Evolutionary conservation across 2,329 filamentous ascomycete species (phyloP).

Genomic region (Phialophora chinensis): DNA sequence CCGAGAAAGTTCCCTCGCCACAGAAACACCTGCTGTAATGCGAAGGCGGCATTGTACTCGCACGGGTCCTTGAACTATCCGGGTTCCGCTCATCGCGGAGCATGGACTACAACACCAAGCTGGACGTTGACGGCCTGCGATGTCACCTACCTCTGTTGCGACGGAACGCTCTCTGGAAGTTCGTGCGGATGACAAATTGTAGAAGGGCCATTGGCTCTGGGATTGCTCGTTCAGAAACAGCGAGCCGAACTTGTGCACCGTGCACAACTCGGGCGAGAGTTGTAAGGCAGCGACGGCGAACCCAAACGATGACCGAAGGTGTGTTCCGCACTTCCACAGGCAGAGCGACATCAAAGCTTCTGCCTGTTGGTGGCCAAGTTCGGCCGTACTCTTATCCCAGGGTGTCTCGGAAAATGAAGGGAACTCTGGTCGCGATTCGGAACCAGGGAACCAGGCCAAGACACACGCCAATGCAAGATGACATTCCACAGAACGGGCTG

Average conservation of each 20-base stretch:
- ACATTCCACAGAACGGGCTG: conserved; percentile 8
- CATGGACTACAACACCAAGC: neutral
- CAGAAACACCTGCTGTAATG: neutral
- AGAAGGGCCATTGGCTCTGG: neutral
- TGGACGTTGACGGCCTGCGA: neutral
- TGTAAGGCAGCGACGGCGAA: neutral
- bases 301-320: neutral
- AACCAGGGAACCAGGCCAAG: conserved; percentile 19
- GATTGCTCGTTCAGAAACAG: neutral
- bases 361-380: conserved; percentile 13
- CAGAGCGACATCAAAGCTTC: conserved; percentile 3
- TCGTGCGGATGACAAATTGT: conserved; percentile 6
- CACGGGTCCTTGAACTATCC: neutral
- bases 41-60: neutral
- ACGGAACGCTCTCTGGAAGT: neutral
- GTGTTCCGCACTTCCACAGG: conserved; percentile 4
- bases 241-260: conserved; percentile 5
- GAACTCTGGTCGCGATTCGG: conserved; percentile 23
- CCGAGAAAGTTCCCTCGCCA: neutral
- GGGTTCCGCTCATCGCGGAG: neutral
- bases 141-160: neutral
- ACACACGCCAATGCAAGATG: conserved; percentile 18
- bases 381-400: conserved; percentile 1
- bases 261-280: neutral
- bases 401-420: conserved; percentile 30